Percentiles rank a stretch among this genome's conserved stretches.
These are phyloP conservation scores for Cladosporium sp. DNA, from an alignment of 2,329 filamentous ascomycete genomes.

Conservation along the genomic window DNA sequence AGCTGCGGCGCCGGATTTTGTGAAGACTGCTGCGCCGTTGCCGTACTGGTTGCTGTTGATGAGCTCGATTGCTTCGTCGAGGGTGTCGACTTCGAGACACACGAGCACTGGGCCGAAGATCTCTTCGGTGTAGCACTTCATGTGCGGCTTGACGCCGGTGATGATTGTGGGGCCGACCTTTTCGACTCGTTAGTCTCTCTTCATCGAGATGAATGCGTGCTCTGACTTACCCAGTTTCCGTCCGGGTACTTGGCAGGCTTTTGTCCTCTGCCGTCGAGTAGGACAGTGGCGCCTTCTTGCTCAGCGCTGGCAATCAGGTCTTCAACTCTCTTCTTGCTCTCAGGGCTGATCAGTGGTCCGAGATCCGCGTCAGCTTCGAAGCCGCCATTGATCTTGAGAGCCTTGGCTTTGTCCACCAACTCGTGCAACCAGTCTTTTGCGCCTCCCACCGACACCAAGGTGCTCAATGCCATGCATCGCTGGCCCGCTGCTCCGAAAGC, in stretches of 20 bases:
- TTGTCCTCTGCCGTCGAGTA: slow-evolving; percentile 72
- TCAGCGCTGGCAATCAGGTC: slow-evolving; percentile 70
- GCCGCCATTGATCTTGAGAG: slow-evolving; percentile 70
- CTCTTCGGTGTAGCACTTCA: slow-evolving; percentile 81
- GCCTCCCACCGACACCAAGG: slow-evolving; percentile 80
- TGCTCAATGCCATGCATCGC: slow-evolving; percentile 82
- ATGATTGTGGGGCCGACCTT: slow-evolving; percentile 72
- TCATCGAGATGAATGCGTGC: neutral
- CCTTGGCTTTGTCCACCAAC: slow-evolving; percentile 70
- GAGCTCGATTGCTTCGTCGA: slow-evolving; percentile 74
- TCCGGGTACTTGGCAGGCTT: slow-evolving; percentile 74
- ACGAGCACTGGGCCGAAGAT: slow-evolving; percentile 83
- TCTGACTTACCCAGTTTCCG: slow-evolving; percentile 60
- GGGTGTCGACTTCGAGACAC: slow-evolving; percentile 72
- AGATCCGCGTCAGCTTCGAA: slow-evolving; percentile 77
- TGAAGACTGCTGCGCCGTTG: slow-evolving; percentile 83
- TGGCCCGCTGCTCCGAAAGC: slow-evolving; percentile 83
- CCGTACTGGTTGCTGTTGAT: slow-evolving; percentile 86
- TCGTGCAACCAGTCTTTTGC: slow-evolving; percentile 78
- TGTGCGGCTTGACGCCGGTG: slow-evolving; percentile 71
- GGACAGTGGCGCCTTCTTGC: slow-evolving; percentile 73
- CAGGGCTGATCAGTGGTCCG: slow-evolving; percentile 74
- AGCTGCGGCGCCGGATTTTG: slow-evolving; percentile 69
- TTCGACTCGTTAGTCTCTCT: neutral
- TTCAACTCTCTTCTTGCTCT: slow-evolving; percentile 76